Evolutionary conservation across 768 basidiomycete genomes (phyloP).

Genomic region (Leucosporidium scottii): DNA sequence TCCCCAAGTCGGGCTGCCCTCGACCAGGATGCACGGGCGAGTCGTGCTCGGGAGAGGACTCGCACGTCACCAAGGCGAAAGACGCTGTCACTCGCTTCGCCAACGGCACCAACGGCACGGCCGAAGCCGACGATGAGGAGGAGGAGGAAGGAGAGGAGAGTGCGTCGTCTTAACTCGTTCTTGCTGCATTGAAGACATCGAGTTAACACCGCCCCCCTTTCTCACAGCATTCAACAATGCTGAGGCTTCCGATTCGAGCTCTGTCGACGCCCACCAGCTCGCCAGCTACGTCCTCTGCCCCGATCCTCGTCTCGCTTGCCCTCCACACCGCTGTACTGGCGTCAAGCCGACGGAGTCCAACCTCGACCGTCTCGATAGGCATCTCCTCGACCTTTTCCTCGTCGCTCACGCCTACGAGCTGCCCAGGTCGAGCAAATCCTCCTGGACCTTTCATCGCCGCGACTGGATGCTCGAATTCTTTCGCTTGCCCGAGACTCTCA

Average conservation of each 20-base stretch:
- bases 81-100: background rate
- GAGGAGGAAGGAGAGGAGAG: background rate
- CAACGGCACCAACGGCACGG: background rate
- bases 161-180: background rate
- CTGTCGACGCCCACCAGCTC: background rate
- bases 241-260: background rate
- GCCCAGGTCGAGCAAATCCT: too few relatives aligned
- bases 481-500: too few relatives aligned
- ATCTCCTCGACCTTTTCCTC: background rate
- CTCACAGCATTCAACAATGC: background rate
- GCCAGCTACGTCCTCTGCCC: background rate
- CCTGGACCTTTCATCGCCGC: too few relatives aligned
- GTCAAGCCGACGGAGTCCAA: background rate
- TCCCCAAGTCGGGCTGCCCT: background rate
- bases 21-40: background rate
- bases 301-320: background rate
- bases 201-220: background rate
- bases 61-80: too few relatives aligned
- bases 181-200: background rate
- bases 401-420: too few relatives aligned
- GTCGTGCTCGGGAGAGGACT: too few relatives aligned
- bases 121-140: background rate
- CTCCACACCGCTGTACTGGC: background rate
- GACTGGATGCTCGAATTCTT: too few relatives aligned
- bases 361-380: background rate